Percentiles rank a stretch among this genome's conserved stretches.
These are phyloP conservation scores for Alloteropsis semialata DNA, from an alignment of 176 grass and related monocot genomes.

Conservation along the genomic window DNA sequence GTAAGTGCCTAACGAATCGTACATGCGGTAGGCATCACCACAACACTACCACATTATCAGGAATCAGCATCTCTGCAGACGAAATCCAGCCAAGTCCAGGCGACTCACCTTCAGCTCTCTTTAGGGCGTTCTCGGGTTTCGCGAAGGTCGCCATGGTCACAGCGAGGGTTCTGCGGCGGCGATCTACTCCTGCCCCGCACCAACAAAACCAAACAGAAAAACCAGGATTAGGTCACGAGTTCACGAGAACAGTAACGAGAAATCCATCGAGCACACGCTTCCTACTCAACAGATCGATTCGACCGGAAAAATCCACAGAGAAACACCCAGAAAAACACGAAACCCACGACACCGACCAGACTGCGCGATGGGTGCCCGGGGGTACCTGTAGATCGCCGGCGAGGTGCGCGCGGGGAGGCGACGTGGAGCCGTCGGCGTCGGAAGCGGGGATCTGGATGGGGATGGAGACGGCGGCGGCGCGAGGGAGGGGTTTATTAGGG, in stretches of 20 bases:
- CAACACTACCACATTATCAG: background rate
- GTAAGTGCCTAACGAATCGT: background rate
- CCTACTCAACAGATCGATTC: background rate
- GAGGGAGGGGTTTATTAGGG: slow-evolving; percentile 46
- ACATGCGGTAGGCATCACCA: background rate
- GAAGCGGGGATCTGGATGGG: background rate
- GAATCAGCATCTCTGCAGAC: background rate
- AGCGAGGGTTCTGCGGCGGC: slow-evolving; percentile 30
- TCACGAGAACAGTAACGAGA: background rate
- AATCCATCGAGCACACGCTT: background rate
- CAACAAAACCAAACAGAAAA: background rate
- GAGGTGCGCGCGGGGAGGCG: background rate
- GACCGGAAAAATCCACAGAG: background rate
- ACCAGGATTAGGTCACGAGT: background rate
- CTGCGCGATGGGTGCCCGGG: background rate
- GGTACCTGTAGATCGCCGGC: slow-evolving; percentile 54
- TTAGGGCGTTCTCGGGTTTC: slow-evolving; percentile 95
- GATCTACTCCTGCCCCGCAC: slow-evolving; percentile 42
- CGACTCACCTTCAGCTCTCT: slow-evolving; percentile 78
- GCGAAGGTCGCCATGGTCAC: slow-evolving; percentile 79
- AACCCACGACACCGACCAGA: background rate
- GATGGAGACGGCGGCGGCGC: slow-evolving; percentile 16
- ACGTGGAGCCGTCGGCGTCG: background rate
- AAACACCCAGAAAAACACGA: background rate
- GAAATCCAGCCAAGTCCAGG: background rate